Base-by-base conservation (phyloP, 2,329 filamentous ascomycete genomes). In the Aspergillus sergii region DNA sequence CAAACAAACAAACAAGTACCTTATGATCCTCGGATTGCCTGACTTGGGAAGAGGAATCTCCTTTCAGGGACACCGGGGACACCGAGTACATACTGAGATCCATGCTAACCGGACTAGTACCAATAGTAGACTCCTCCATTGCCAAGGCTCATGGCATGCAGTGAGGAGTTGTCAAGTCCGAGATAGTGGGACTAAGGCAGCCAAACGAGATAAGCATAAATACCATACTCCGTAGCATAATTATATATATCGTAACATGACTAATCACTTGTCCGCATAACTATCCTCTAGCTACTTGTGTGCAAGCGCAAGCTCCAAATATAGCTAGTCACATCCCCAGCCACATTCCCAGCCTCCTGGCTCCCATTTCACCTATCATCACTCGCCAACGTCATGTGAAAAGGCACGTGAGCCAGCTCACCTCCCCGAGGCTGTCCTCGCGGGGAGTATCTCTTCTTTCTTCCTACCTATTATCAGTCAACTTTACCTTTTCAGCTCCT, bases 321-420 rank as follows among this genome's bases (percentile, higher is more conserved):
- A 19, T n/a, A 41, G 16, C 51, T 32, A 32, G 16, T 12, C n/a
- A 34, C 43, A 39, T 16, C 39, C 36, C 57, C 60, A 61, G 48
- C 55, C 63, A 60, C 48, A 41, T 12, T 9, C 45, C 57, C 53
- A 48, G 5, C 45, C 30, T 43, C 50, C 58, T 8, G 43, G 6
- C 16, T 5, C 50, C 57, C 50, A 45, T n/a, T 57, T 64, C 61
- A 65, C 63, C 65, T 63, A 60, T 62, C 60, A 48, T 36, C 48
- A 61, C 32, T 58, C 26, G 45, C 50, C 61, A 56, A 59, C 58
- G 57, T 67, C 67, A 64, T 62, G 64, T 67, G 59, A 60, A 57
- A 23, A 23, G 53, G 54, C 64, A 66, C 64, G 61, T 65, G 62
- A 63, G 59, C 26, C 34, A 36, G 26, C 32, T 36, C 45, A n/a